Evolutionary conservation across 345 rosid genomes (phyloP).

Genomic region (Lepidium africanum): DNA sequence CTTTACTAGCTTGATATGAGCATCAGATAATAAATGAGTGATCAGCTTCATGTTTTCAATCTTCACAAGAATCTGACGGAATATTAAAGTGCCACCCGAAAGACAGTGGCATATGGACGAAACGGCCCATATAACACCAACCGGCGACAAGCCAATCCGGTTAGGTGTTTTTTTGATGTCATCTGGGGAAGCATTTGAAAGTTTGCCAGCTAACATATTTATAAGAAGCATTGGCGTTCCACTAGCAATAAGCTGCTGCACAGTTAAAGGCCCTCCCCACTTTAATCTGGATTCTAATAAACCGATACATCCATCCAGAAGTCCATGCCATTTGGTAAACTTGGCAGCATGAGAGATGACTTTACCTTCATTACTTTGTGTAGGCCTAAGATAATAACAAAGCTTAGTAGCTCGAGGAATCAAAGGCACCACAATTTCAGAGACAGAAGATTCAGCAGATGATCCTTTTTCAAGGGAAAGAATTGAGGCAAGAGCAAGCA

Average conservation of each 20-base stretch:
- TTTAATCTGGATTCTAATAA: conserved; percentile 74
- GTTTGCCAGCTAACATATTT: conserved; percentile 47
- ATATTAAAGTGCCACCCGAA: conserved; percentile 62
- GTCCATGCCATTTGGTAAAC: conserved; percentile 81
- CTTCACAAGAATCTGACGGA: conserved; percentile 68
- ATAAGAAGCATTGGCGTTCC: conserved; percentile 73
- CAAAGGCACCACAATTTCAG: conserved; percentile 73
- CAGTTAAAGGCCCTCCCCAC: conserved; percentile 80
- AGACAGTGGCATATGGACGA: conserved; percentile 85
- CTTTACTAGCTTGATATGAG: conserved; percentile 76
- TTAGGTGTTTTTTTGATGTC: conserved; percentile 34
- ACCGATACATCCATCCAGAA: conserved; percentile 88
- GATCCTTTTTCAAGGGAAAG: conserved; percentile 80
- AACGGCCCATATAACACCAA: conserved; percentile 78
- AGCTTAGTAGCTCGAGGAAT: conserved; percentile 82
- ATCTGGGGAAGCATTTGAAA: conserved; percentile 33
- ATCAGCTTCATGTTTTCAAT: conserved; percentile 56
- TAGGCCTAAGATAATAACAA: conserved; percentile 62
- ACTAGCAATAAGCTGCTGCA: conserved; percentile 79
- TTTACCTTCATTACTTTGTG: conserved; percentile 36
- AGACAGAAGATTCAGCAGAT: conserved; percentile 66
- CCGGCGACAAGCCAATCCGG: conserved; percentile 64
- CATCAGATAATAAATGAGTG: conserved; percentile 53
- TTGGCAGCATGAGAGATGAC: conserved; percentile 16
- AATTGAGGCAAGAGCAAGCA: conserved; percentile 91